Conservation (phyloP, 768 basidiomycete species). For the Termitomyces sp. region DNA sequence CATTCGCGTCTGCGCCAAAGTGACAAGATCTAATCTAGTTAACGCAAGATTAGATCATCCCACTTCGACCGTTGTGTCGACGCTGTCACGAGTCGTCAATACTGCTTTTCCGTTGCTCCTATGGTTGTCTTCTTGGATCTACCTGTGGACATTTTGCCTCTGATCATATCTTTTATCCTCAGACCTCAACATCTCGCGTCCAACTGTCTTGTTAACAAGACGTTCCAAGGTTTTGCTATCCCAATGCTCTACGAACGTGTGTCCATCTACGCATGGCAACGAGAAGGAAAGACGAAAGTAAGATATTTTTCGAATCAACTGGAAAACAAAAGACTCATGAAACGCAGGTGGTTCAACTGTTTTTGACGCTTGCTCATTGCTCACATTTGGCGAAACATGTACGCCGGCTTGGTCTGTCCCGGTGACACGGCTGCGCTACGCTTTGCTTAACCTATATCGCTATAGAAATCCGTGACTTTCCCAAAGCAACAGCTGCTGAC, state of each 20-base stretch:
- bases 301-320: background rate
- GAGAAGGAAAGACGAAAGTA: slow-evolving; percentile 59
- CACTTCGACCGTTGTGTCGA: background rate
- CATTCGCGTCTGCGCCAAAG: background rate
- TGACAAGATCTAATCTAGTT: background rate
- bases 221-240: slow-evolving; percentile 49
- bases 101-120: background rate
- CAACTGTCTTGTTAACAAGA: slow-evolving; percentile 54
- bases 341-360: slow-evolving; percentile 55
- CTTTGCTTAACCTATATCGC: background rate
- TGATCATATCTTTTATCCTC: slow-evolving; percentile 47
- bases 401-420: slow-evolving; percentile 16
- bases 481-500: slow-evolving; percentile 40
- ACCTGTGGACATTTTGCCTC: slow-evolving; percentile 62
- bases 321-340: background rate
- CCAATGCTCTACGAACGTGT: slow-evolving; percentile 54
- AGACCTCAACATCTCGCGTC: slow-evolving; percentile 50
- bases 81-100: background rate
- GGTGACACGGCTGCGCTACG: background rate
- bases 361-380: slow-evolving; percentile 52
- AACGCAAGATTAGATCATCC: background rate
- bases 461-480: slow-evolving; percentile 72
- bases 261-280: slow-evolving; percentile 71
- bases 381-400: slow-evolving; percentile 13
- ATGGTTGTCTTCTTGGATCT: slow-evolving; percentile 53